Percentiles rank a stretch among this genome's conserved stretches.
phyloP scores from a whole-genome alignment of 305 asterid genomes.

The Withania somnifera region DNA sequence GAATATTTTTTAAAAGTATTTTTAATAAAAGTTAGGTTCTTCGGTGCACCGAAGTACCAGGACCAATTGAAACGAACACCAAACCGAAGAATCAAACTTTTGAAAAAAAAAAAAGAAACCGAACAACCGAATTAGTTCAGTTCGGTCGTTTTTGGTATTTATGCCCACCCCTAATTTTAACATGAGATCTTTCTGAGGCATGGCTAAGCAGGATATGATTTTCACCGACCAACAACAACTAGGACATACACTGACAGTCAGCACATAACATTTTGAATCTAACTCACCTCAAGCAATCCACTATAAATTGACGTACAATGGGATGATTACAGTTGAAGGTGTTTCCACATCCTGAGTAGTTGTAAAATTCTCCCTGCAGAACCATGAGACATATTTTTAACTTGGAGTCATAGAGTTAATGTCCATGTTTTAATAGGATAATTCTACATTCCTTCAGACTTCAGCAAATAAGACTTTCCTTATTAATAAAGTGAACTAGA shows the following conservation, averaged over 20 bases:
- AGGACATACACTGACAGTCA: background rate
- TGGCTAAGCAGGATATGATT: background rate
- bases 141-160: no score
- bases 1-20: no score
- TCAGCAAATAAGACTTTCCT: background rate
- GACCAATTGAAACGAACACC: no score
- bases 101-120: no score
- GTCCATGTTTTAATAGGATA: background rate
- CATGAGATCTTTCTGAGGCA: background rate
- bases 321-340: conserved; percentile 99
- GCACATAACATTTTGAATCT: background rate
- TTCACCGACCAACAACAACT: background rate
- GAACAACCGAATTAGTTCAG: no score
- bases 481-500: background rate
- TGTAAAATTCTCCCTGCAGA: conserved; percentile 88
- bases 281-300: conserved; percentile 78
- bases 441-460: background rate
- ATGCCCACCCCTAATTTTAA: no score
- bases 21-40: no score
- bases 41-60: no score
- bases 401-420: background rate
- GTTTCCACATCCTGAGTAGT: conserved; percentile 98
- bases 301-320: conserved; percentile 71
- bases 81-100: no score
- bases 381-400: conserved; percentile 4